A percentile compares a stretch with the other conserved stretches of the same genome.
These are phyloP conservation scores for Cyphellophora europaea DNA, from an alignment of 2,329 filamentous ascomycete species.

Conservation along the genomic window DNA sequence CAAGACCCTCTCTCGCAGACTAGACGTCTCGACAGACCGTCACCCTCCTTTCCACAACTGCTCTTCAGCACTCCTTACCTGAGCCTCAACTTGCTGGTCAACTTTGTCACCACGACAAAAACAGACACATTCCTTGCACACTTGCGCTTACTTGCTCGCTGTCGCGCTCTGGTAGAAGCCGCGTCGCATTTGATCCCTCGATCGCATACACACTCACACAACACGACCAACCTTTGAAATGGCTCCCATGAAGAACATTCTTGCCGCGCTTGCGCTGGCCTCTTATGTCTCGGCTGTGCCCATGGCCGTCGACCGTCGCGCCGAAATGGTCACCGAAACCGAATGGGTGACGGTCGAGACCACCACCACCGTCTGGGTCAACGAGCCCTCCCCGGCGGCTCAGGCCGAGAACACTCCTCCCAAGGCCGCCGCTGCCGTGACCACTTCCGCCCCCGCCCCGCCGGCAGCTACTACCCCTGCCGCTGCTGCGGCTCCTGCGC, in stretches of 20 bases:
- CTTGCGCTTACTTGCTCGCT: no score
- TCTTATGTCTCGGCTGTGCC: conserved; percentile 13
- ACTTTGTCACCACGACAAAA: background rate
- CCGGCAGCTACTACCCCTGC: conserved; percentile 4
- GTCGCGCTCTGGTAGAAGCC: conserved; percentile 1
- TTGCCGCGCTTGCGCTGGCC: conserved; percentile 15
- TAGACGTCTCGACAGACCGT: conserved; percentile 9
- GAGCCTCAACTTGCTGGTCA: background rate
- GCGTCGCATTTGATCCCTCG: no score
- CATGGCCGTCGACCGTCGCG: conserved; percentile 6
- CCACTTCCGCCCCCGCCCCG: conserved; percentile 7
- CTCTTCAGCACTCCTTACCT: background rate
- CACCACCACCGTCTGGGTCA: conserved; percentile 17
- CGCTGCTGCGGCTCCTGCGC: conserved; percentile 6
- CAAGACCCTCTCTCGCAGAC: conserved; percentile 5
- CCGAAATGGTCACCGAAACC: conserved; percentile 14
- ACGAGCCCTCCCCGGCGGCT: conserved; percentile 6
- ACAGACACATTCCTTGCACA: no score
- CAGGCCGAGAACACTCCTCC: conserved; percentile 6
- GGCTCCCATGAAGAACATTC: conserved; percentile 16
- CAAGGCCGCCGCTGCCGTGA: conserved; percentile 7
- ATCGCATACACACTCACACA: background rate
- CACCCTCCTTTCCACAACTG: background rate
- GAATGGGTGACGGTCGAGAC: conserved; percentile 15
- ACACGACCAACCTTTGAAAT: conserved; percentile 8